These are phyloP conservation scores for Prunus kanzakura DNA, from an alignment of 306 rosid genomes.

Conservation along the genomic window DNA sequence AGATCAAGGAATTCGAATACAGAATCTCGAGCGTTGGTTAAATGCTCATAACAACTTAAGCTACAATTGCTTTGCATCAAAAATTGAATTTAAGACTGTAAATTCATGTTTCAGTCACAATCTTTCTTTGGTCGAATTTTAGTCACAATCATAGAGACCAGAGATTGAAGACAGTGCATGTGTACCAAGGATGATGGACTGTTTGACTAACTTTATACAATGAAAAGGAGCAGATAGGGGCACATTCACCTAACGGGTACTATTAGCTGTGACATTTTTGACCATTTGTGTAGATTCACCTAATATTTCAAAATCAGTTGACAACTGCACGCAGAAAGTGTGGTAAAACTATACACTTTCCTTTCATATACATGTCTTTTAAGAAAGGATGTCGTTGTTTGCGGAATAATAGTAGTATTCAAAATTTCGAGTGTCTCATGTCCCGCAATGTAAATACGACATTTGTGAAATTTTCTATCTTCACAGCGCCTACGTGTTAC, in stretches of 20 bases:
- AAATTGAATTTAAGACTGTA: too few species aligned
- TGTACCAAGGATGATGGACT: too few species aligned
- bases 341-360: background rate
- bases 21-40: too few species aligned
- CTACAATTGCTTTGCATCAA: rapidly evolving
- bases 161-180: too few species aligned
- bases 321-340: background rate
- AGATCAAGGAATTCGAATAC: too few species aligned
- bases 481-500: too few species aligned
- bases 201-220: background rate
- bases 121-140: too few species aligned
- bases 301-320: conserved; percentile 4
- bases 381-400: too few species aligned
- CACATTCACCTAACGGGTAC: conserved; percentile 9
- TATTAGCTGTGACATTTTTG: background rate
- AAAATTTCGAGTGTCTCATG: background rate
- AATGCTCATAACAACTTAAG: too few species aligned
- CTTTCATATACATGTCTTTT: background rate
- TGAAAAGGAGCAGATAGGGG: background rate
- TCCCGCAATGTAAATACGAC: background rate
- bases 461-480: background rate
- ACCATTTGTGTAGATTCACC: background rate
- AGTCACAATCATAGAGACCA: background rate
- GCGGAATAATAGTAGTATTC: background rate
- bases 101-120: too few species aligned